Evolutionary conservation across 1,139 yeast genomes (phyloP).

Genomic region (Yamadazyma pseudoaaseri): DNA sequence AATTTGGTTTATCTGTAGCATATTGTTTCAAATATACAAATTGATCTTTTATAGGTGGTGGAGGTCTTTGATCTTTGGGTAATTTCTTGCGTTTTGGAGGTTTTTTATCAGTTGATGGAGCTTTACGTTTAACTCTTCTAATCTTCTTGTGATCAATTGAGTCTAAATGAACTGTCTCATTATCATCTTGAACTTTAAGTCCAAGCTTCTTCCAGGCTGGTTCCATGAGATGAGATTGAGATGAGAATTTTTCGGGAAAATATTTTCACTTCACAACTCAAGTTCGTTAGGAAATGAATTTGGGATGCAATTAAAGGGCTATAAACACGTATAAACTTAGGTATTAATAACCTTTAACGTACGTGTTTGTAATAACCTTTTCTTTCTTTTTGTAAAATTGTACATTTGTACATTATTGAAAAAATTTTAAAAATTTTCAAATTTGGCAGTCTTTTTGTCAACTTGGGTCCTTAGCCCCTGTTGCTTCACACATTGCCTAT

Average conservation of each 20-base stretch:
- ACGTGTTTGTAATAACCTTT: too few species aligned
- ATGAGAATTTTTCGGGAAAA: too few species aligned
- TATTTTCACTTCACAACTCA: too few species aligned
- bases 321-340: too few species aligned
- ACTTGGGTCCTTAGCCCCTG: slow-evolving; percentile 9
- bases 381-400: too few species aligned
- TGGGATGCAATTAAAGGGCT: too few species aligned
- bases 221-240: slow-evolving; percentile 20
- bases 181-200: slow-evolving; percentile 50
- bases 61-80: slow-evolving; percentile 70
- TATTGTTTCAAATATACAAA: slow-evolving; percentile 70
- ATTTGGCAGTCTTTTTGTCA: slow-evolving; percentile 18
- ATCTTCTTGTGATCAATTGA: slow-evolving; percentile 43
- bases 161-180: slow-evolving; percentile 41
- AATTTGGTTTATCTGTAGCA: slow-evolving; percentile 54
- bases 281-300: too few species aligned
- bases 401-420: too few species aligned
- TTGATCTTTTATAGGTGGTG: slow-evolving; percentile 84
- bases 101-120: slow-evolving; percentile 35
- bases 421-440: too few species aligned
- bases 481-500: slow-evolving; percentile 20
- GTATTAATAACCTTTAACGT: too few species aligned
- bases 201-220: slow-evolving; percentile 96
- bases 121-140: slow-evolving; percentile 38
- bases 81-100: slow-evolving; percentile 74